Base-by-base conservation (phyloP, 2,329 filamentous ascomycete genomes). In the Colletotrichum filicis region DNA sequence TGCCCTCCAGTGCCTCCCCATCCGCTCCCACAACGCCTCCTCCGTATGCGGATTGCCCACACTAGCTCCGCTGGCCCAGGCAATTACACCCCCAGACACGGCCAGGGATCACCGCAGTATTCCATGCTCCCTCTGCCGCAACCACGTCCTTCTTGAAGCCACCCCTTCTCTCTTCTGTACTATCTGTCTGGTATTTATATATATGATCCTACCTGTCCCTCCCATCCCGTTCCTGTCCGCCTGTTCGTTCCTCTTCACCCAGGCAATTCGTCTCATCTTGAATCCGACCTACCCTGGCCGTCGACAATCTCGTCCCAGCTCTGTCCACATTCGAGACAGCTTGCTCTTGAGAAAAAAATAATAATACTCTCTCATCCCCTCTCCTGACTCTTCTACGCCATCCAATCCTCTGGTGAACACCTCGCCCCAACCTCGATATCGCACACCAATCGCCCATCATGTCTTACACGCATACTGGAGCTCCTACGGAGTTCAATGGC, bases 401-500 rank as follows among this genome's bases (percentile, higher is more conserved):
- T 57, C 62, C n/a, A 35, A 60, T 49, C 30, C 14, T 32, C 22
- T 52, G 37, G 66, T 76, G 68, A 71, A 74, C 64, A 66, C 62
- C 46, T 63, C 66, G 22, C 66, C 55, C 55, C 71, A 37, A 52
- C 35, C 61, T 24, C 68, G 53, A 69, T 68, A 74, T 74, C 75
- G 24, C 6, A 22, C 42, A 65, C 52, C 56, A 28, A 58, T 42
- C 66, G 68, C 66, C 75, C 78, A 79, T 72, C 80, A 91, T 91
- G 89, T 90, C 89, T 74, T 91, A 92, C 81, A 83, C 86, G 66
- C 88, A 88, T 82, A 82, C 88, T 76, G 91, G 91, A 68, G 81
- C 90, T 58, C 91, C 91, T 52, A 79, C 87, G 76, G 81, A 79
- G 72, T 92, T 92, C 83, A 92, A 92, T 84, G 90, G 90, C 81